Base-by-base conservation (phyloP, 306 rosid genomes). In the Fragaria iinumae region DNA sequence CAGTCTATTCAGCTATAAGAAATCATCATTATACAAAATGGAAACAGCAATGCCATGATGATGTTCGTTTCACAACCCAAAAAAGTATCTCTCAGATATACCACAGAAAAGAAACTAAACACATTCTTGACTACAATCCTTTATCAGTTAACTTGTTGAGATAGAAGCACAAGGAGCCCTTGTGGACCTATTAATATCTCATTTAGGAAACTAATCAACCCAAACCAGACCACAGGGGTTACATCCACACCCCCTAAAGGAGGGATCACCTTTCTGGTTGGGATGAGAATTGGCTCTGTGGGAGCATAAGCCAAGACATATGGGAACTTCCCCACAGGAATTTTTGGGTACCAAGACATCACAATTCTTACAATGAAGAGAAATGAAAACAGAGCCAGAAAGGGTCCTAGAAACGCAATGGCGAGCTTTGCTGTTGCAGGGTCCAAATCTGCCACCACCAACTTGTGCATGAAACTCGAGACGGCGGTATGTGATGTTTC, bases 181-280 rank as follows among this genome's bases (percentile, higher is more conserved):
- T 95, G 98, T n/a, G 97, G 99, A 43, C 99, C 97, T 6, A 95
- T 93, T 57, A 95, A 89, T 77, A 95, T 95, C 81, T 95, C 99
- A 76, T 87, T 95, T 39, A 95, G 97, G 83, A 92, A 95, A 83
- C 97, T 90, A 21, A 90, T 17, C 77, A 95, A 82, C 73, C 97
- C 98, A 62, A 95, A 95, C 99, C 97, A 92, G 65, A 92, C 99
- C 53, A 92, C 97, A 20, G 97, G 99, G 34, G 96, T 89, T 20
- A 92, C 99, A 23, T 92, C 99, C 70, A 95, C 97, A 60, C 97
- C 99, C 20, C 88, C 99, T 39, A 90, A 90, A 64, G 97, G 99
- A 45, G 97, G 97, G 72, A 95, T 95, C 83, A 95, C 67, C 87
- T 90, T 92, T 21, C 97, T 86, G 59, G 99, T 90, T 43, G 86